phyloP scores from a whole-genome alignment of 352 stramenopile genomes.

The Phytophthora citrophthora region DNA sequence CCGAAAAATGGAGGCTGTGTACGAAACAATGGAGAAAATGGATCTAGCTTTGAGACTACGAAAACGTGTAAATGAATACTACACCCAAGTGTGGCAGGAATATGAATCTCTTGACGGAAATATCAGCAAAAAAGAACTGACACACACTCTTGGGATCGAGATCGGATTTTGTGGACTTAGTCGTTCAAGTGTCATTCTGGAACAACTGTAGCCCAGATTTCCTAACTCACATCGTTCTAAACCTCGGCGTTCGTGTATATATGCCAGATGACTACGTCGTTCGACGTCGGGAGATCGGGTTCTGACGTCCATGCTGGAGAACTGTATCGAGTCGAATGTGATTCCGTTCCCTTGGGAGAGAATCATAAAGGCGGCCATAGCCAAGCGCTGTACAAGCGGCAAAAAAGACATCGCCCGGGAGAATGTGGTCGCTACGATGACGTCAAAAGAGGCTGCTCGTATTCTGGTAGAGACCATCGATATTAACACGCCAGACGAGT shows the following conservation, averaged over 20 bases:
- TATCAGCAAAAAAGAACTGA: constrained; percentile 39
- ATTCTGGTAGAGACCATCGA: constrained; percentile 24
- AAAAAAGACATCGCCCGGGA: neutral
- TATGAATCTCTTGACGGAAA: constrained; percentile 51
- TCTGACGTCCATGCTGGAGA: constrained; percentile 12
- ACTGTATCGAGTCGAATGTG: constrained; percentile 19
- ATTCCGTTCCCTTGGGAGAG: constrained; percentile 15
- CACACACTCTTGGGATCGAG: constrained; percentile 46
- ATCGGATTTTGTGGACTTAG: constrained; percentile 49
- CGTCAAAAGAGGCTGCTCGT: constrained; percentile 1
- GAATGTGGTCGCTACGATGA: constrained; percentile 11
- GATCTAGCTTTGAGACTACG: constrained; percentile 39
- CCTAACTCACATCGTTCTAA: constrained; percentile 43
- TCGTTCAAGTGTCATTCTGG: constrained; percentile 46
- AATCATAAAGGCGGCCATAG: constrained; percentile 1
- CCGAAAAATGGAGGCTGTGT: constrained; percentile 66
- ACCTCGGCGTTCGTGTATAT: constrained; percentile 43
- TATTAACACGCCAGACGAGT: no score
- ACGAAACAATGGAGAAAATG: constrained; percentile 58
- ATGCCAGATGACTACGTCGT: constrained; percentile 64
- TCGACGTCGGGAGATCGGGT: constrained; percentile 34
- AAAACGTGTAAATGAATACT: constrained; percentile 46
- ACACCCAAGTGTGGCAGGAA: constrained; percentile 50
- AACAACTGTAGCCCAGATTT: constrained; percentile 47
- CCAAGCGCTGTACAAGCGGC: neutral